Percentiles rank a stretch among this genome's conserved stretches.
Conservation (phyloP, 108 stramenopile genomes). For the Nitzschia sp. region DNA sequence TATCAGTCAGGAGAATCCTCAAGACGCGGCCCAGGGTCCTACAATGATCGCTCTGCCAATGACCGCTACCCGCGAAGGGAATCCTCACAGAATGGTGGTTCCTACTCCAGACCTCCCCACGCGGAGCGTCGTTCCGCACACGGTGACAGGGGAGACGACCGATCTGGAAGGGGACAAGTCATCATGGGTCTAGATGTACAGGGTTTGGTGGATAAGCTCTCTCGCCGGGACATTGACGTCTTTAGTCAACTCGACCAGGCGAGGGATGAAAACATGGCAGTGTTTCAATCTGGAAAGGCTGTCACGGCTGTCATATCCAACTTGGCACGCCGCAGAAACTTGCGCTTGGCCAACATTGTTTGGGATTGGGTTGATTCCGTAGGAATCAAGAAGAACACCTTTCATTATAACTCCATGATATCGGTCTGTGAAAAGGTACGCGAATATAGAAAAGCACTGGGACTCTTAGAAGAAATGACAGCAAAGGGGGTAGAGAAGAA, state of each 20-base stretch:
- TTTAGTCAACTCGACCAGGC: conserved; percentile 61
- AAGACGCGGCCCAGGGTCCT: neutral
- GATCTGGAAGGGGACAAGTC: conserved; percentile 31
- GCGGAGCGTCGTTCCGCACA: neutral
- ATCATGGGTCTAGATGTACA: conserved; percentile 52
- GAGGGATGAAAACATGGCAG: conserved; percentile 42
- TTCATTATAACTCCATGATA: conserved; percentile 83
- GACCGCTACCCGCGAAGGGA: too few species aligned
- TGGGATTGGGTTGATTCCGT: conserved; percentile 76
- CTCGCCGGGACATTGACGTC: conserved; percentile 45
- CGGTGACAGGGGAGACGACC: conserved; percentile 6
- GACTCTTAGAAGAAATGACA: conserved; percentile 76
- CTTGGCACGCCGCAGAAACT: conserved; percentile 62
- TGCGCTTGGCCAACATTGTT: conserved; percentile 58
- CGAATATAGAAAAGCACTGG: conserved; percentile 67
- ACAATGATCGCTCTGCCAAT: neutral
- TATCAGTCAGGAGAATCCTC: neutral
- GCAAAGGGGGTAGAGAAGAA: conserved; percentile 69
- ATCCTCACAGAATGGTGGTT: too few species aligned
- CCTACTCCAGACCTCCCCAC: too few species aligned
- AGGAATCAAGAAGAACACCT: conserved; percentile 63
- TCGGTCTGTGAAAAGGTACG: conserved; percentile 75
- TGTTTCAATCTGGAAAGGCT: conserved; percentile 69
- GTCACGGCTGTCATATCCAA: conserved; percentile 75
- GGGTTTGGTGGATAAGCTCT: conserved; percentile 62